Percentiles rank a stretch among this genome's conserved stretches.
These are phyloP conservation scores for Limnanthes douglasii DNA, from an alignment of 345 rosid genomes.

Conservation along the genomic window DNA sequence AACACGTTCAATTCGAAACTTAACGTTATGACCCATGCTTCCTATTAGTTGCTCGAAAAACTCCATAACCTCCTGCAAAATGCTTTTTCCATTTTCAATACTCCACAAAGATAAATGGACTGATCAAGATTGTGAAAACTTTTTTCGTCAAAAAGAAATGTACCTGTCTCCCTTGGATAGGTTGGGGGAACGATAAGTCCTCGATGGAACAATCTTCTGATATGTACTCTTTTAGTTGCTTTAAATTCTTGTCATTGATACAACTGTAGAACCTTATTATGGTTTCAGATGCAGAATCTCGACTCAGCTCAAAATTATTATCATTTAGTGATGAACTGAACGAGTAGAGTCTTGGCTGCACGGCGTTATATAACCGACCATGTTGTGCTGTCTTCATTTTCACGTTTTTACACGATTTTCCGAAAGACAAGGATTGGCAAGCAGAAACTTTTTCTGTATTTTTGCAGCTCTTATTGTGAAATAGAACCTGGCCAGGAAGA, in stretches of 20 bases:
- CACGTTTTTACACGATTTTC: too few relatives aligned
- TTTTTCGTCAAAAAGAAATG: too few relatives aligned
- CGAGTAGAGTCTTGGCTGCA: background rate
- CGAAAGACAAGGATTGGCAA: too few relatives aligned
- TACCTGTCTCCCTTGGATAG: conserved; percentile 50
- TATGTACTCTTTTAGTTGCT: conserved; percentile 16
- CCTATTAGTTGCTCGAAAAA: conserved; percentile 24
- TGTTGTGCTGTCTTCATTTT: too few relatives aligned
- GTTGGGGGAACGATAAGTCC: conserved; percentile 34
- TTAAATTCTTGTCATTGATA: conserved; percentile 28
- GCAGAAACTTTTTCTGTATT: too few relatives aligned
- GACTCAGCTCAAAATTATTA: background rate
- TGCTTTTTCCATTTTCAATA: too few relatives aligned
- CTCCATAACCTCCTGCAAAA: conserved; percentile 33
- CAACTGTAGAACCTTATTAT: conserved; percentile 20
- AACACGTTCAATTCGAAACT: conserved; percentile 26
- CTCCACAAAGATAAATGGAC: background rate
- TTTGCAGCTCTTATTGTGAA: too few relatives aligned
- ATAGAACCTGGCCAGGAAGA: too few relatives aligned
- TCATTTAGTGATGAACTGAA: conserved; percentile 2
- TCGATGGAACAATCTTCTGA: conserved; percentile 32
- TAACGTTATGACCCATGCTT: conserved; percentile 40
- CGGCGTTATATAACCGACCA: background rate
- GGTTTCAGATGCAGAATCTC: conserved; percentile 15
- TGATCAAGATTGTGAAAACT: background rate